phyloP scores from a whole-genome alignment of 106 monocot genomes.

The Dendrobium catenatum region DNA sequence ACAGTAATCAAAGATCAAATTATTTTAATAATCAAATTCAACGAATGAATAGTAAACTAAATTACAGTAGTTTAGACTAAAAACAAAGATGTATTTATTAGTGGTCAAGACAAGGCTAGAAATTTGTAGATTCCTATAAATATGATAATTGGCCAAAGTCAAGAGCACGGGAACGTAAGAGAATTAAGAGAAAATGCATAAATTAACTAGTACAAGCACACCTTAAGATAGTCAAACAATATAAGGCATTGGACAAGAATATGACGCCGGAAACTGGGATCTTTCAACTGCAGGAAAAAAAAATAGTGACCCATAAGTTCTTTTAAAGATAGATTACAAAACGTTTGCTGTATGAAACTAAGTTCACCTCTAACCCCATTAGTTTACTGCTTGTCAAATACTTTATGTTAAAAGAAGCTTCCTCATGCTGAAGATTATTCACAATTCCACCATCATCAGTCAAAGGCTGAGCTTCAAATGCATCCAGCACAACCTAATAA shows the following conservation, averaged over 20 bases:
- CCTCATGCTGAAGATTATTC: conserved; percentile 78
- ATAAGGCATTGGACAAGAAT: conserved; percentile 94
- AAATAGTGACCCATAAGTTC: background rate
- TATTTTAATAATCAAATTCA: background rate
- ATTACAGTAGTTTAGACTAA: no score
- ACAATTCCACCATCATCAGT: conserved; percentile 93
- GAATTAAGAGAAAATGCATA: background rate
- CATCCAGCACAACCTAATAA: conserved; percentile 84
- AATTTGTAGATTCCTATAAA: no score
- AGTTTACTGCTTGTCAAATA: conserved; percentile 98
- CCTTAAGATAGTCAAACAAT: conserved; percentile 94
- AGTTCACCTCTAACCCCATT: conserved; percentile 93
- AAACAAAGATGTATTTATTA: no score
- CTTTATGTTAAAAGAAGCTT: conserved; percentile 88
- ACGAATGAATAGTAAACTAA: no score
- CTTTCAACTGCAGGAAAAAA: conserved; percentile 58
- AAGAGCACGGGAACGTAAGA: no score
- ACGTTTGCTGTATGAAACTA: conserved; percentile 1
- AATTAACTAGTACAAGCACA: conserved; percentile 15
- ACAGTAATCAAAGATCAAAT: background rate
- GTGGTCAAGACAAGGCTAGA: no score
- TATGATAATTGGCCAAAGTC: no score
- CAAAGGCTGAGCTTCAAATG: conserved; percentile 99
- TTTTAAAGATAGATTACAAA: background rate
- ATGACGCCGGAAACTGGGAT: conserved; percentile 97